phyloP scores from a whole-genome alignment of 306 rosid genomes.

The Biancaea sappan region DNA sequence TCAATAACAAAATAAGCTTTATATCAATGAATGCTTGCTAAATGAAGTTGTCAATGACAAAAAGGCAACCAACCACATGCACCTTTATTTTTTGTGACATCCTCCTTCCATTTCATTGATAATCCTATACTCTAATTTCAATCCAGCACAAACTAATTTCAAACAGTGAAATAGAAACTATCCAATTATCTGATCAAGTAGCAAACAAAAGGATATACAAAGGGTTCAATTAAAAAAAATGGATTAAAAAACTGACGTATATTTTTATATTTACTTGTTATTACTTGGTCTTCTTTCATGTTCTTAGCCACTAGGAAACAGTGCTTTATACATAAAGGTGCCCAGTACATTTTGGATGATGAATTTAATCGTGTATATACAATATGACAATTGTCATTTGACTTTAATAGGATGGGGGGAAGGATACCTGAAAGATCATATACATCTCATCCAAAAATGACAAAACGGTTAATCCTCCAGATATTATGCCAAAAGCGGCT shows the following conservation, averaged over 20 bases:
- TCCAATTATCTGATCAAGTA: neutral
- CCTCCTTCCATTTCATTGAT: neutral
- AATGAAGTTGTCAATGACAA: neutral
- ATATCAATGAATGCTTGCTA: neutral
- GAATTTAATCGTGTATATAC: conserved; percentile 11
- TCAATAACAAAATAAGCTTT: neutral
- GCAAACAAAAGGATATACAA: neutral
- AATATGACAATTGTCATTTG: conserved; percentile 24
- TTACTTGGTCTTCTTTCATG: conserved; percentile 1
- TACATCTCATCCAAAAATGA: conserved; percentile 75
- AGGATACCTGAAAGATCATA: conserved; percentile 66
- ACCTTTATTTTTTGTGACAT: neutral
- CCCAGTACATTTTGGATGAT: conserved; percentile 1
- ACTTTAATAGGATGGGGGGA: conserved; percentile 23
- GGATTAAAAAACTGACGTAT: neutral
- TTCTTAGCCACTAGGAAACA: neutral
- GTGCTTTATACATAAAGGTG: neutral
- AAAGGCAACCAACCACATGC: neutral
- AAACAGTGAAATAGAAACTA: neutral
- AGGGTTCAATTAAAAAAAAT: neutral
- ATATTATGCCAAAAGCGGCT: conserved; percentile 51
- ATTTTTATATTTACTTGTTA: too few relatives aligned
- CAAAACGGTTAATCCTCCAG: conserved; percentile 66
- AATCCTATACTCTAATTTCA: neutral
- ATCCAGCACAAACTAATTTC: neutral